These are phyloP conservation scores for Pneumocystis sp. DNA, from an alignment of 1,139 yeast genomes.

Conservation along the genomic window DNA sequence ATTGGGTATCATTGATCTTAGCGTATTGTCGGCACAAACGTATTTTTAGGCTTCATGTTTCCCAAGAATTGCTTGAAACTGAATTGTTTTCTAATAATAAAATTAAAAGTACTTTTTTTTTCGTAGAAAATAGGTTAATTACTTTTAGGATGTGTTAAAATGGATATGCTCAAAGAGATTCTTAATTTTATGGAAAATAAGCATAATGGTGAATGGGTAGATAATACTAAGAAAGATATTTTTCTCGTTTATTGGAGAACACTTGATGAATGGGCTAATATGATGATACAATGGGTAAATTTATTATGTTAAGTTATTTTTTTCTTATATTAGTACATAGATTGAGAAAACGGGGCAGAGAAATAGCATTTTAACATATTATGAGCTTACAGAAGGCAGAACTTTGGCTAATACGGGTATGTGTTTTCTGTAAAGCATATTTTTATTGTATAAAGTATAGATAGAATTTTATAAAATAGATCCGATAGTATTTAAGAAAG, in stretches of 20 bases:
- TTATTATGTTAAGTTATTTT: constrained; percentile 6
- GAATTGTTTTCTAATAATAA: constrained; percentile 35
- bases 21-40: constrained; percentile 45
- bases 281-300: constrained; percentile 37
- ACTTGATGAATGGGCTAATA: constrained; percentile 63
- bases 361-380: constrained; percentile 64
- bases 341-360: constrained; percentile 62
- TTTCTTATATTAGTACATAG: constrained; percentile 23
- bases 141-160: constrained; percentile 31
- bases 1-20: constrained; percentile 44
- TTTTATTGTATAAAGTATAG: background rate
- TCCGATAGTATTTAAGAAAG: constrained; percentile 37
- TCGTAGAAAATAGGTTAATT: constrained; percentile 23
- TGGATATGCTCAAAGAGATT: constrained; percentile 41
- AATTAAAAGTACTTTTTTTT: constrained; percentile 30
- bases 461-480: constrained; percentile 49
- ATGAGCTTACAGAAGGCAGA: constrained; percentile 61
- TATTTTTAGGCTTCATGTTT: constrained; percentile 35
- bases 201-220: constrained; percentile 40
- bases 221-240: constrained; percentile 16
- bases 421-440: constrained; percentile 17
- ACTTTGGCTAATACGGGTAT: constrained; percentile 26
- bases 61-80: constrained; percentile 16
- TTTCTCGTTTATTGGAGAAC: constrained; percentile 51
- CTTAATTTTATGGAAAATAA: constrained; percentile 42